These are phyloP conservation scores for Phytophthora pseudosyringae DNA, from an alignment of 352 stramenopile genomes.

Conservation along the genomic window DNA sequence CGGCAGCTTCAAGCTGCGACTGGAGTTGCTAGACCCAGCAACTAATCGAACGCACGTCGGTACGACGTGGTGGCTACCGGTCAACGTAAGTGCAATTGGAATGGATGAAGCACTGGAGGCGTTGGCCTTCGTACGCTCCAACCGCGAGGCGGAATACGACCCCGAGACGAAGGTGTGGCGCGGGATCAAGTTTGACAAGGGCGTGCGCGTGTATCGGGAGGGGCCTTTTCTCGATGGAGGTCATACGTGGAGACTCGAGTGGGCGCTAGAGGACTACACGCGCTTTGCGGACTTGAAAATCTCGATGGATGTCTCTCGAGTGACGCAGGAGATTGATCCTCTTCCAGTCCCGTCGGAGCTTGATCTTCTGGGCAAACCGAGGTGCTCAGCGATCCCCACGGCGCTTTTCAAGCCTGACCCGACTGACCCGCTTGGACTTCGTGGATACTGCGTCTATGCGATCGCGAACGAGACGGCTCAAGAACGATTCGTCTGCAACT, in stretches of 20 bases:
- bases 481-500: conserved; percentile 83
- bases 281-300: conserved; percentile 77
- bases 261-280: conserved; percentile 75
- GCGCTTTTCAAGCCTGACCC: conserved; percentile 52
- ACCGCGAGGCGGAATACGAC: conserved; percentile 69
- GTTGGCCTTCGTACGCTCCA: conserved; percentile 68
- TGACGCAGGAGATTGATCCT: conserved; percentile 72
- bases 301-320: conserved; percentile 55
- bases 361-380: conserved; percentile 44
- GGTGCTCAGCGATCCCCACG: conserved; percentile 58
- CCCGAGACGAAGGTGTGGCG: conserved; percentile 56
- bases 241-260: conserved; percentile 75
- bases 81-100: conserved; percentile 72
- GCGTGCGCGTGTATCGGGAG: conserved; percentile 71
- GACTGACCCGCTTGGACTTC: conserved; percentile 56
- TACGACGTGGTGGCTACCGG: conserved; percentile 69
- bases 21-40: conserved; percentile 57
- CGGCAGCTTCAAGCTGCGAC: conserved; percentile 60
- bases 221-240: conserved; percentile 75
- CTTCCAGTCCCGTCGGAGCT: conserved; percentile 62
- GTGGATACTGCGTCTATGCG: conserved; percentile 71
- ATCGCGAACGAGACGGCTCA: conserved; percentile 64
- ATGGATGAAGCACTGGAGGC: conserved; percentile 83
- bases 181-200: conserved; percentile 72
- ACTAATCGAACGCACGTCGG: conserved; percentile 46